phyloP scores from a whole-genome alignment of 1,139 yeast species.

The Kurtzmaniella natalensis region DNA sequence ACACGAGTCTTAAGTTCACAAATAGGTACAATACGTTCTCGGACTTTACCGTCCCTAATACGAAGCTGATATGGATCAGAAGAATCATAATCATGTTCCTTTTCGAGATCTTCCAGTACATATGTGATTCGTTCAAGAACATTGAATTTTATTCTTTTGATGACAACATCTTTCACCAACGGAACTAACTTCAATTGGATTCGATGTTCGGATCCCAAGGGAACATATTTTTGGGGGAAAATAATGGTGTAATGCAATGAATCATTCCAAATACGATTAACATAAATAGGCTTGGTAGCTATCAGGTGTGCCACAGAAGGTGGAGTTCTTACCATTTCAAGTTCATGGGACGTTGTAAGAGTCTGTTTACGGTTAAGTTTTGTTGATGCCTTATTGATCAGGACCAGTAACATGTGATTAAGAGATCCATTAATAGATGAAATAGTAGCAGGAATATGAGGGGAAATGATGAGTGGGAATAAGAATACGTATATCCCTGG shows the following conservation, averaged over 20 bases:
- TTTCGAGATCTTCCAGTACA: slow-evolving; percentile 49
- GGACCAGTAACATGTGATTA: slow-evolving; percentile 30
- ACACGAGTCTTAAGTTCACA: slow-evolving; percentile 59
- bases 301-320: slow-evolving; percentile 73
- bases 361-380: slow-evolving; percentile 32
- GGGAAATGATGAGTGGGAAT: slow-evolving; percentile 66
- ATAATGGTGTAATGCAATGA: slow-evolving; percentile 74
- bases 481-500: slow-evolving; percentile 82
- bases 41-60: slow-evolving; percentile 23
- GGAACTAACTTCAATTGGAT: slow-evolving; percentile 71
- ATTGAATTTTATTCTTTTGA: slow-evolving; percentile 71
- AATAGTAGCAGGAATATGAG: slow-evolving; percentile 68
- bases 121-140: slow-evolving; percentile 70
- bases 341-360: slow-evolving; percentile 26
- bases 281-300: slow-evolving; percentile 76
- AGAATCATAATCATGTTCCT: slow-evolving; percentile 55
- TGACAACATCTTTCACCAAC: slow-evolving; percentile 57
- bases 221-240: slow-evolving; percentile 69
- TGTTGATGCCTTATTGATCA: slow-evolving; percentile 30
- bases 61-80: slow-evolving; percentile 36
- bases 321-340: slow-evolving; percentile 70
- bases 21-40: slow-evolving; percentile 54
- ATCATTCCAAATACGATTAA: slow-evolving; percentile 80
- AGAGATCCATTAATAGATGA: slow-evolving; percentile 51
- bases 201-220: slow-evolving; percentile 62